These are phyloP conservation scores for Cercospora sp. DNA, from an alignment of 2,329 filamentous ascomycete species.

Conservation along the genomic window DNA sequence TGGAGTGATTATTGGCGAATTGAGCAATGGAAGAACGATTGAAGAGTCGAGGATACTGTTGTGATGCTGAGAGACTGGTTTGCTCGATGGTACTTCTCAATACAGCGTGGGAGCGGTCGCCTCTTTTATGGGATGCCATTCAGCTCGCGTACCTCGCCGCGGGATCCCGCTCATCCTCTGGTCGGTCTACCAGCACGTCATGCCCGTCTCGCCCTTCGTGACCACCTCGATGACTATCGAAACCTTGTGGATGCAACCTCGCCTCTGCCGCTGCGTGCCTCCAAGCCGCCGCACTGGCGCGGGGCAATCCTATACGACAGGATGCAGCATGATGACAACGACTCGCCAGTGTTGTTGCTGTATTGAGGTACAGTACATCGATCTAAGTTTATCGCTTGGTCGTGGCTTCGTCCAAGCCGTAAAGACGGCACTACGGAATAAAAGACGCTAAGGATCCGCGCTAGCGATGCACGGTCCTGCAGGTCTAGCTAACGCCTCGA, in stretches of 20 bases:
- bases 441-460: conserved; percentile 6
- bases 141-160: not conserved
- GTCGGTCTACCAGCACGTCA: conserved; percentile 3
- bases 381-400: not conserved
- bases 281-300: not conserved
- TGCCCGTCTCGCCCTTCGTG: not conserved
- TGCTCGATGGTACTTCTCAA: conserved; percentile 1
- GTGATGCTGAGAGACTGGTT: not conserved
- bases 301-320: conserved; percentile 1
- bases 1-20: not conserved
- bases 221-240: conserved; percentile 6
- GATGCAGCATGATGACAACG: conserved; percentile 9
- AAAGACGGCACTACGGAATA: not conserved
- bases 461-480: conserved; percentile 12
- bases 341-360: not conserved
- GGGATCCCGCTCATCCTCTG: not conserved
- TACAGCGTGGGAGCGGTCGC: not conserved
- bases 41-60: not conserved
- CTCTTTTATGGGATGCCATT: conserved; percentile 2
- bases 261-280: conserved; percentile 3
- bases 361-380: not conserved
- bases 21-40: not conserved
- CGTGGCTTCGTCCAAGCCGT: conserved; percentile 7
- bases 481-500: conserved; percentile 10
- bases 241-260: conserved; percentile 3